Evolutionary conservation across 768 basidiomycete species (phyloP), one percentile per base, ranked within the genome.

Genomic region (Tulasnella sp.): DNA sequence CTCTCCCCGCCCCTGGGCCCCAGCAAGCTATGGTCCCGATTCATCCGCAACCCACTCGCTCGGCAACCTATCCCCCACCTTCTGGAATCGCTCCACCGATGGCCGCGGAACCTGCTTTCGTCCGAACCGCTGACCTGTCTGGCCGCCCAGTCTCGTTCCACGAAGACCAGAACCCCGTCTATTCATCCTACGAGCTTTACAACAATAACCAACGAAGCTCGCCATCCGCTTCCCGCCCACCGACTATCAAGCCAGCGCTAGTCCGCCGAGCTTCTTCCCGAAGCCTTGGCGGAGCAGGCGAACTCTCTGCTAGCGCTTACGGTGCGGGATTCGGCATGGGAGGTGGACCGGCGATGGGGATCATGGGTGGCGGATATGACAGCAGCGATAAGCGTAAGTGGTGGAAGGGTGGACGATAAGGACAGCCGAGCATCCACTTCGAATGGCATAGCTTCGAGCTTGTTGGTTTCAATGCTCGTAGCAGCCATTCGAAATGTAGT

Each of bases 141-240:
- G 55, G 37, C 10, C 69, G 55, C 18, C 77, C 77, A 44, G 77
- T 77, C 26, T 44, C 29, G 5, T 77, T 48, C 48, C 77, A 77
- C 16, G 67, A 70, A 23, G 44, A 77, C 55, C 69, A 77, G 26
- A 37, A 48, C 44, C 75, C 32, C 23, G 71, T 77, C 69, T 77
- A 77, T 39, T 77, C 77, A 0, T 77, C 77, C 26, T 77, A 70
- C 69, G 77, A 77, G 55, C 77, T 77, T 26, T 77, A 77, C 44
- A 70, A 77, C 26, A 23, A 37, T 51, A 51, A 71, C 23, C 75
- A 76, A 37, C 75, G 20, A n/a, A 42, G 48, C 46, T 67, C 71
- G 23, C 44, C 73, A 55, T 74, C 73, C 13, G n/a, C 73, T 7
- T 74, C 73, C 29, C 73, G 73, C 32, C 51, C 73, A 44, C 44